phyloP scores from a whole-genome alignment of 176 grass and related monocot species.

The Melocanna baccifera region DNA sequence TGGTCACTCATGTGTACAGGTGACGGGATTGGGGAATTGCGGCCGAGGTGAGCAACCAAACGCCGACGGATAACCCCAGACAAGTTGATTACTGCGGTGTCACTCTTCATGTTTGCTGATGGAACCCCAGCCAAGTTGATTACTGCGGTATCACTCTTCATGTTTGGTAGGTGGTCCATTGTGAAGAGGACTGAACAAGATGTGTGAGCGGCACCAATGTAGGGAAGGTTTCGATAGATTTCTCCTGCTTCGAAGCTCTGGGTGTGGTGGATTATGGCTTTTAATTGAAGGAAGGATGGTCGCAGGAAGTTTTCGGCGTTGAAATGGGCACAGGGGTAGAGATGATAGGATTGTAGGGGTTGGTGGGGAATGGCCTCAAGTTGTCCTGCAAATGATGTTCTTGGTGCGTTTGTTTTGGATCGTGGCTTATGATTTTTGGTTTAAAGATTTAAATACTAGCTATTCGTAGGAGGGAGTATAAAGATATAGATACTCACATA shows the following conservation, averaged over 20 bases:
- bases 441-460: too few relatives aligned
- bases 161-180: conserved; percentile 32
- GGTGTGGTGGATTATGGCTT: background rate
- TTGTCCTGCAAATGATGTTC: conserved; percentile 9
- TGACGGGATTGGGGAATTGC: conserved; percentile 11
- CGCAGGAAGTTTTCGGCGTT: background rate
- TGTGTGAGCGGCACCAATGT: background rate
- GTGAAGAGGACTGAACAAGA: conserved; percentile 7
- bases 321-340: background rate
- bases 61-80: too few relatives aligned
- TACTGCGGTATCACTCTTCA: background rate
- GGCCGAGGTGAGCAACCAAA: background rate
- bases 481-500: accelerated
- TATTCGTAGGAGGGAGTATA: accelerated
- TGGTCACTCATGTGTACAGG: background rate
- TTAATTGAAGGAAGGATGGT: background rate
- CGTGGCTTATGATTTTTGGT: too few relatives aligned
- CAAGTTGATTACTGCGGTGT: too few relatives aligned
- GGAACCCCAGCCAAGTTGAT: too few relatives aligned
- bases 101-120: background rate
- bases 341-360: background rate
- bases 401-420: background rate
- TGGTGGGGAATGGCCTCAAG: conserved; percentile 10
- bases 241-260: background rate
- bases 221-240: background rate